Evolutionary conservation across 2,329 filamentous ascomycete genomes (phyloP), one percentile per base, ranked within the genome.

Genomic region (Chrysoporthe cubensis): DNA sequence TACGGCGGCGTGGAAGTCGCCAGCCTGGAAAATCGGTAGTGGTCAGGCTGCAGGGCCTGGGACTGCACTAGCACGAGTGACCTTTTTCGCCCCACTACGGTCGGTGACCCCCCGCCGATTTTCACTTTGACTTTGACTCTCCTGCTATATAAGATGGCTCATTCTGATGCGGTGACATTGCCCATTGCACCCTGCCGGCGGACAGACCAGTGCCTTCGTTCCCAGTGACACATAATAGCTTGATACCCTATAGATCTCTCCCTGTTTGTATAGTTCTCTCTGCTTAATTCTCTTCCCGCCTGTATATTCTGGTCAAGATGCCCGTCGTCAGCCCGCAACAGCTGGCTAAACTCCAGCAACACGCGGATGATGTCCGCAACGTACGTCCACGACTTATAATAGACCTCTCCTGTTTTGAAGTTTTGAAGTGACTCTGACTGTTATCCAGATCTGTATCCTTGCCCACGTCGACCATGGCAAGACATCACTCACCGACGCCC

Each of bases 381-480:
- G 94, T 96, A 84, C 79, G 88, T 78, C 40, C 14, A 74, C 75
- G 71, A 21, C 66, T 57, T 4, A 16, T 8, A 21, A 21, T 66
- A 63, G 26, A 26, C 26, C 69, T 59, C 63, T 66, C 52, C 18
- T 72, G 71, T 71, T 68, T 46, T 42, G 43, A 50, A 70, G 69
- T 26, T 26, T 26, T 72, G 65, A 43, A 14, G 75, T 81, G 75
- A 80, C 75, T 69, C 62, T 73, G 75, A 64, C 72, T 44, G 48
- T 68, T 73, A 13, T 26, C 40, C 13, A 60, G 92, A 97, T 97
- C 72, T 97, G 95, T 79, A 97, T 98, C 74, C 82, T 98, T 72
- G 95, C 95, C 59, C 95, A 98, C 78, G 95, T 98, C 75, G 96
- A 99, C 79, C 96, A 99, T 85, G 96, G 96, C 75, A 99, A 99